A percentile compares a stretch with the other conserved stretches of the same genome.
phyloP scores from a whole-genome alignment of 257 asterid genomes.

The Jacaranda copaia region DNA sequence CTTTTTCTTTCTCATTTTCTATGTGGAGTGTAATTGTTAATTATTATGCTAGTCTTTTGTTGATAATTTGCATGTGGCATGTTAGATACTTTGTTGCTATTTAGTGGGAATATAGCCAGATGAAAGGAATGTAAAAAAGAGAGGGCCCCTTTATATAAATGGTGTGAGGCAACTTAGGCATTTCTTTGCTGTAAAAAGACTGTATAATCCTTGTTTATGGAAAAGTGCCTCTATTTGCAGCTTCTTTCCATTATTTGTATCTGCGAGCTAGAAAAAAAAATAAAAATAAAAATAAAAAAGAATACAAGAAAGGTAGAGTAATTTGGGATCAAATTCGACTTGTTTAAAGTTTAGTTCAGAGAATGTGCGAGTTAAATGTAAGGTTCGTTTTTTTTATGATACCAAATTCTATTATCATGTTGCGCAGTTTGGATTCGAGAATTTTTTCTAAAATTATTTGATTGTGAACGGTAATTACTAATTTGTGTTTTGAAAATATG shows the following conservation, averaged over 20 bases:
- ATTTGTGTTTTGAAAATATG: no score
- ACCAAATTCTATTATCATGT: neutral
- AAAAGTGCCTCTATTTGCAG: neutral
- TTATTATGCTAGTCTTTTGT: conserved; percentile 39
- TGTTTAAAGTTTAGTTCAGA: neutral
- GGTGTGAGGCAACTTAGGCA: conserved; percentile 27
- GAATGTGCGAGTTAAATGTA: neutral
- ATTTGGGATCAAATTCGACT: conserved; percentile 7
- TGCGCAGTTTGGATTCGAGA: no score
- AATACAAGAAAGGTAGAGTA: neutral
- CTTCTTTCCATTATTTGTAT: neutral
- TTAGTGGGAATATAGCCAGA: conserved; percentile 41
- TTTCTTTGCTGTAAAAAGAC: conserved; percentile 32
- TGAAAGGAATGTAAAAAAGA: conserved; percentile 43
- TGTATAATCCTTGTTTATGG: neutral
- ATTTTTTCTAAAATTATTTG: no score
- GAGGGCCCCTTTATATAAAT: conserved; percentile 26
- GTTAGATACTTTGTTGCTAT: conserved; percentile 50
- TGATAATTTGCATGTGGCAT: conserved; percentile 52
- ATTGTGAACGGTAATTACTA: no score
- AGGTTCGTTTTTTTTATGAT: neutral
- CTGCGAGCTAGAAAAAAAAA: neutral
- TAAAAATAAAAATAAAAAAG: neutral
- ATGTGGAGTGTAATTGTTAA: conserved; percentile 40
- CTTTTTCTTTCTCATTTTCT: neutral